These are phyloP conservation scores for Candida nitratophila DNA, from an alignment of 805 yeast genomes.

Conservation along the genomic window DNA sequence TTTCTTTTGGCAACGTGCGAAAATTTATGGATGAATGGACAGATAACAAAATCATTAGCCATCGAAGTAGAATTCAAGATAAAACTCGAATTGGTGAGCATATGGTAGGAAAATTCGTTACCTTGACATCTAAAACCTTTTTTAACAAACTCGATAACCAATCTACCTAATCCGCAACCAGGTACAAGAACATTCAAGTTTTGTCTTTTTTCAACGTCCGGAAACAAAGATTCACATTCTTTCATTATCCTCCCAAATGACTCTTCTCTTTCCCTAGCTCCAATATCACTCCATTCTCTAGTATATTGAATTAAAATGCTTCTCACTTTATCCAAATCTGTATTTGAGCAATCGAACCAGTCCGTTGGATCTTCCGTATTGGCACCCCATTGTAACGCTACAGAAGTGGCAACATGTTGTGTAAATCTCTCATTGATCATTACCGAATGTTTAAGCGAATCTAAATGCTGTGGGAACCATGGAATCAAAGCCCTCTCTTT, in stretches of 20 bases:
- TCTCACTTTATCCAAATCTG: conserved; percentile 51
- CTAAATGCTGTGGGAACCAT: conserved; percentile 41
- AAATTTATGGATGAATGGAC: conserved; percentile 49
- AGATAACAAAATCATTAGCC: conserved; percentile 33
- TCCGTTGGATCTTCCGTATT: conserved; percentile 22
- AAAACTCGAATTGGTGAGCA: conserved; percentile 50
- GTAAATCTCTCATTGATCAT: conserved; percentile 38
- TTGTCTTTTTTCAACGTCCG: conserved; percentile 29
- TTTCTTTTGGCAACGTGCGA: conserved; percentile 38
- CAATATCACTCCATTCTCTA: conserved; percentile 59
- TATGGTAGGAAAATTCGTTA: conserved; percentile 59
- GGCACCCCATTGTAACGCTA: conserved; percentile 48
- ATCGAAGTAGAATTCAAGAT: conserved; percentile 40
- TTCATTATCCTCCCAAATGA: conserved; percentile 33
- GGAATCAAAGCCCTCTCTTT: conserved; percentile 38
- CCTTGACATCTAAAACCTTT: conserved; percentile 60
- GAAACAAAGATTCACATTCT: conserved; percentile 29
- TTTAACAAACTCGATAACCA: conserved; percentile 47
- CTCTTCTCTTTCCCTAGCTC: conserved; percentile 34
- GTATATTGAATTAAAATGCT: conserved; percentile 48
- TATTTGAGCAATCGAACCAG: conserved; percentile 35
- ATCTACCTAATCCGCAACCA: conserved; percentile 59
- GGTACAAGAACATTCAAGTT: conserved; percentile 45
- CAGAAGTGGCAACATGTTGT: conserved; percentile 31
- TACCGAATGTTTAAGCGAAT: conserved; percentile 34